Percentiles rank a stretch among this genome's conserved stretches.
Evolutionary conservation across 108 stramenopile genomes (phyloP).

Genomic region (Nitzschia sp.): DNA sequence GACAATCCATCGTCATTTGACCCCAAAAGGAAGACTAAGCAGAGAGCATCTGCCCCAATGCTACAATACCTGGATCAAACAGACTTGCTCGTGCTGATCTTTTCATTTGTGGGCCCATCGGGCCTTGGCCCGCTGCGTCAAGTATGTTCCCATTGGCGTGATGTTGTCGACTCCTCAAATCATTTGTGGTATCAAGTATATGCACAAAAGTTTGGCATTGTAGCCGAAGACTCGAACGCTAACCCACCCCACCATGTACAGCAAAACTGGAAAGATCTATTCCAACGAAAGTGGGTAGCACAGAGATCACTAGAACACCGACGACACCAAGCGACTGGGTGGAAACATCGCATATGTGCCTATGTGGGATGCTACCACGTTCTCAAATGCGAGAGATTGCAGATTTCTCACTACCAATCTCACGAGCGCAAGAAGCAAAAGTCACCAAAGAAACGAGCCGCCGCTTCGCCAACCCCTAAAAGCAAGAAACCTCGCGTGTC

Average conservation of each 20-base stretch:
- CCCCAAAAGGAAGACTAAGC: too few species aligned
- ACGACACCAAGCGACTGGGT: constrained; percentile 12
- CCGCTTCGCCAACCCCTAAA: not conserved
- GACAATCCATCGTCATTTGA: too few species aligned
- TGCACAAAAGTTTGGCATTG: not conserved
- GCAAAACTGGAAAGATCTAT: constrained; percentile 19
- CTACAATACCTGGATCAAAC: constrained; percentile 7
- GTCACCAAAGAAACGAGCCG: not conserved
- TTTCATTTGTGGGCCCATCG: not conserved
- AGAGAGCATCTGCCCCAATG: not conserved
- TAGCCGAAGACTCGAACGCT: not conserved
- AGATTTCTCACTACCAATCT: not conserved
- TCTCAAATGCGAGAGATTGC: constrained; percentile 9
- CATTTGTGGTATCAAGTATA: constrained; percentile 15
- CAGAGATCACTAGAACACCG: not conserved
- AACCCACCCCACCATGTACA: constrained; percentile 1
- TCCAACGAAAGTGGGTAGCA: constrained; percentile 1
- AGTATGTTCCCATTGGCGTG: constrained; percentile 12
- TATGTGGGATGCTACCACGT: constrained; percentile 21
- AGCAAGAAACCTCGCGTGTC: constrained; percentile 1
- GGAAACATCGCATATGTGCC: constrained; percentile 12
- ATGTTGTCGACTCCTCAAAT: constrained; percentile 2
- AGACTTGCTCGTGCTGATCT: constrained; percentile 3
- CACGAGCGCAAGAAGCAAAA: constrained; percentile 11
- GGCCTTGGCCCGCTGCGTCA: not conserved